These are phyloP conservation scores for Brasilioporus rufonigricans DNA, from an alignment of 768 basidiomycete species.

Conservation along the genomic window DNA sequence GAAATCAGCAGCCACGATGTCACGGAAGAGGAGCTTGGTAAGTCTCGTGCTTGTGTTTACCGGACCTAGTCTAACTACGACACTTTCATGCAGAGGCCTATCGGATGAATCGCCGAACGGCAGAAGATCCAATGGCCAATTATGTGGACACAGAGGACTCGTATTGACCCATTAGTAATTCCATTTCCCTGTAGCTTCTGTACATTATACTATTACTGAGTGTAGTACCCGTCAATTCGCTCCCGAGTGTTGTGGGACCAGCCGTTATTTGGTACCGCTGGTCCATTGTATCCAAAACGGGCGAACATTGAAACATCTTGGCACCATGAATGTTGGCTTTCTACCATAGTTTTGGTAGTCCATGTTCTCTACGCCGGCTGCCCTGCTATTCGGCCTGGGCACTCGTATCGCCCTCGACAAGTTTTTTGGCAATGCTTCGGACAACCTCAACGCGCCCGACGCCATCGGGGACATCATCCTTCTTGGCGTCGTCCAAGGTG, in stretches of 20 bases:
- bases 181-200: background rate
- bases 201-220: background rate
- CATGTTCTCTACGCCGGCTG: conserved; percentile 57
- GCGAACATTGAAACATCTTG: conserved; percentile 14
- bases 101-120: conserved; percentile 65
- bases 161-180: conserved; percentile 4
- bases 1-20: conserved; percentile 69
- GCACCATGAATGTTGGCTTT: conserved; percentile 16
- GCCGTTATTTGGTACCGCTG: conserved; percentile 8
- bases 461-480: conserved; percentile 61
- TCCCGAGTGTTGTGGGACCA: background rate
- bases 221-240: background rate
- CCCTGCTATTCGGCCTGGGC: conserved; percentile 72
- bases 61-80: conserved; percentile 5
- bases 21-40: conserved; percentile 85
- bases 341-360: conserved; percentile 14
- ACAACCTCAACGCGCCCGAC: conserved; percentile 28
- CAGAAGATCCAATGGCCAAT: conserved; percentile 92
- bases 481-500: conserved; percentile 72
- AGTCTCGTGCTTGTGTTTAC: conserved; percentile 23
- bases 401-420: conserved; percentile 68
- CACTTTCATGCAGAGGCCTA: conserved; percentile 72
- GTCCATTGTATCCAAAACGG: conserved; percentile 22
- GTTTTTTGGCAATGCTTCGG: conserved; percentile 41
- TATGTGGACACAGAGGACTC: conserved; percentile 63